Evolutionary conservation across 441 rosid species (phyloP).

Genomic region (Erysimum cheiri): DNA sequence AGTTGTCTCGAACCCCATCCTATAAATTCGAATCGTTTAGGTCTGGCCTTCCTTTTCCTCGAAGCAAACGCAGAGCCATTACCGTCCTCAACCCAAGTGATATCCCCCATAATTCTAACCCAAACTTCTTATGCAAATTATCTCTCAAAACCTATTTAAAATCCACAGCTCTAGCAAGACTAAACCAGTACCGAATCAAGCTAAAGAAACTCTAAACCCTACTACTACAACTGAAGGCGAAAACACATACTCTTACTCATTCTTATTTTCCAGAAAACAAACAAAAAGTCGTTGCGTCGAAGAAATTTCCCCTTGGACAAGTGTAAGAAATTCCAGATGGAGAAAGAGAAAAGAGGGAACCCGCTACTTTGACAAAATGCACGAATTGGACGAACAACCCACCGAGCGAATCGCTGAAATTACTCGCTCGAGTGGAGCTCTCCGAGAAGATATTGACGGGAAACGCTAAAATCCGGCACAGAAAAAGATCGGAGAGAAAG

Average conservation of each 20-base stretch:
- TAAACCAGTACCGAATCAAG: not conserved
- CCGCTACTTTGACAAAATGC: not conserved
- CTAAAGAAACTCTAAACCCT: conserved; percentile 23
- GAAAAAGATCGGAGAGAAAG: not conserved
- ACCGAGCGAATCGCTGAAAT: conserved; percentile 12
- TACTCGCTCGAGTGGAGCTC: not conserved
- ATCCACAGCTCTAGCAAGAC: not conserved
- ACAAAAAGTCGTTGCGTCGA: not conserved
- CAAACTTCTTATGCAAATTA: not conserved
- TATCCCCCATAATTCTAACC: conserved; percentile 25
- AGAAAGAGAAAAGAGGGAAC: conserved; percentile 8
- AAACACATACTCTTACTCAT: conserved; percentile 3
- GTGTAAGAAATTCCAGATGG: not conserved
- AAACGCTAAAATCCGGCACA: conserved; percentile 11
- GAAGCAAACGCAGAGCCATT: conserved; percentile 32
- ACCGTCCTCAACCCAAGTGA: conserved; percentile 58
- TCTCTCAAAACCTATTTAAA: conserved; percentile 9
- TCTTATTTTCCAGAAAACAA: conserved; percentile 1
- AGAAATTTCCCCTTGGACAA: not conserved
- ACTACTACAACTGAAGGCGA: not conserved
- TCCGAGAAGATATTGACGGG: conserved; percentile 1
- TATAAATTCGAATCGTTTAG: conserved; percentile 54
- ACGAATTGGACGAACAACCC: not conserved
- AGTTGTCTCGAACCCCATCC: conserved; percentile 73
- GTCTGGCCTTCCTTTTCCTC: conserved; percentile 56